Percentiles rank a stretch among this genome's conserved stretches.
phyloP scores from a whole-genome alignment of 2,329 filamentous ascomycete species.

The Ophioceras dolichostomum region DNA sequence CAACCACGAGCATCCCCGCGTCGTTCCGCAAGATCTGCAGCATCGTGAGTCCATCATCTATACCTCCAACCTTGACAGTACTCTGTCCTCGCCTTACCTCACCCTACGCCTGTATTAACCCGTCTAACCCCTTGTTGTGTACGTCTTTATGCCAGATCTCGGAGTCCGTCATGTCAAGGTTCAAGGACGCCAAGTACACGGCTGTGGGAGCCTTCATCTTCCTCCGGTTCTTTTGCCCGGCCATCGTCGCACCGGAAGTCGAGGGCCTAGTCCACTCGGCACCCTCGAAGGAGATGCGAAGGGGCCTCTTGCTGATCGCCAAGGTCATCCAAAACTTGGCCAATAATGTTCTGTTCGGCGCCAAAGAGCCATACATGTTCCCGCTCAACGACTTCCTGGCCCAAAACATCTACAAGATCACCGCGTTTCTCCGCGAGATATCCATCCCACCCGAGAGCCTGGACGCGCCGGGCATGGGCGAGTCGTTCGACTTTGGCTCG shows the following conservation, averaged over 20 bases:
- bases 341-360: constrained; percentile 60
- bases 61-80: neutral
- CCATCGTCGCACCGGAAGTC: constrained; percentile 57
- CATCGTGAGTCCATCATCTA: constrained; percentile 33
- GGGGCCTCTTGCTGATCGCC: constrained; percentile 55
- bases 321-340: constrained; percentile 62
- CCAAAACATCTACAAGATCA: constrained; percentile 56
- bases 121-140: neutral
- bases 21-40: constrained; percentile 56
- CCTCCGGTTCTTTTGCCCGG: constrained; percentile 59
- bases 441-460: constrained; percentile 41
- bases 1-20: constrained; percentile 45
- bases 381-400: constrained; percentile 57
- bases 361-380: constrained; percentile 63
- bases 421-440: constrained; percentile 54
- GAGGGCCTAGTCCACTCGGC: constrained; percentile 50
- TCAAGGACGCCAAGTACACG: constrained; percentile 59
- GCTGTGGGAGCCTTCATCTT: constrained; percentile 62
- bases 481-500: constrained; percentile 58
- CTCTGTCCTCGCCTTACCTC: no score
- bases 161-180: constrained; percentile 47
- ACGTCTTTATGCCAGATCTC: constrained; percentile 50
- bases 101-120: neutral
- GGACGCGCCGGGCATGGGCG: constrained; percentile 25
- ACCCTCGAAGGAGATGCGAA: constrained; percentile 57